These are phyloP conservation scores for Aspergillus brunneoviolaceus DNA, from an alignment of 2,329 filamentous ascomycete genomes.

Conservation along the genomic window DNA sequence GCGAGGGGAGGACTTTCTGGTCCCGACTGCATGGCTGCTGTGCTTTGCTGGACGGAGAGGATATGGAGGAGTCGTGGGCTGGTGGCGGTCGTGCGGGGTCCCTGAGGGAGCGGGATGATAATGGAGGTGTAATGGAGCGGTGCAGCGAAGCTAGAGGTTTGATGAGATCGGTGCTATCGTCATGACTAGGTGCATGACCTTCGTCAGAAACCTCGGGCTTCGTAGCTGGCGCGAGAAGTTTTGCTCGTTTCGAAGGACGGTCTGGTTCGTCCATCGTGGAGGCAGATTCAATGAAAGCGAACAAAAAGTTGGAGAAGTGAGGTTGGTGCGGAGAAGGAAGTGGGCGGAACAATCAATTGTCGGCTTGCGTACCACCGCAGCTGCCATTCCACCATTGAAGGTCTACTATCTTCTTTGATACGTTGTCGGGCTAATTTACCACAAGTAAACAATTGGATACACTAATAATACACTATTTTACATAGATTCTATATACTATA, in stretches of 20 bases:
- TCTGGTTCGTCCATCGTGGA: slow-evolving; percentile 8
- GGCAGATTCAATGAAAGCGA: background rate
- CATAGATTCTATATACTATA: background rate
- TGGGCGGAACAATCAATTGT: background rate
- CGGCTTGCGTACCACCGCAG: background rate
- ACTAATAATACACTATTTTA: slow-evolving; percentile 1
- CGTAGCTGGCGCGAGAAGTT: background rate
- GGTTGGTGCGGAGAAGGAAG: background rate
- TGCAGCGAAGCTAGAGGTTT: slow-evolving; percentile 27
- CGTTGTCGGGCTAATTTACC: too few relatives aligned
- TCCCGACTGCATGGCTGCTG: background rate
- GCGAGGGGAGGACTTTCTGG: slow-evolving; percentile 52
- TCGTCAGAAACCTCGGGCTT: background rate
- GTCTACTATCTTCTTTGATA: too few relatives aligned
- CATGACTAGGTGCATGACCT: background rate
- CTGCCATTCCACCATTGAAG: too few relatives aligned
- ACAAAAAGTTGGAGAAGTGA: background rate
- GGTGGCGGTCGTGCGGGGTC: background rate
- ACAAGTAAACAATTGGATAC: background rate
- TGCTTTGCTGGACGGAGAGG: background rate
- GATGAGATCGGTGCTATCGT: background rate
- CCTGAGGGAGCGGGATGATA: slow-evolving; percentile 8
- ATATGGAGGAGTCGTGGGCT: background rate
- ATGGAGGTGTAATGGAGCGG: slow-evolving; percentile 32
- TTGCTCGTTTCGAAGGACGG: slow-evolving; percentile 17